Evolutionary conservation across 2,329 filamentous ascomycete species (phyloP).

Genomic region (Hawksworthiomyces lignivorus): DNA sequence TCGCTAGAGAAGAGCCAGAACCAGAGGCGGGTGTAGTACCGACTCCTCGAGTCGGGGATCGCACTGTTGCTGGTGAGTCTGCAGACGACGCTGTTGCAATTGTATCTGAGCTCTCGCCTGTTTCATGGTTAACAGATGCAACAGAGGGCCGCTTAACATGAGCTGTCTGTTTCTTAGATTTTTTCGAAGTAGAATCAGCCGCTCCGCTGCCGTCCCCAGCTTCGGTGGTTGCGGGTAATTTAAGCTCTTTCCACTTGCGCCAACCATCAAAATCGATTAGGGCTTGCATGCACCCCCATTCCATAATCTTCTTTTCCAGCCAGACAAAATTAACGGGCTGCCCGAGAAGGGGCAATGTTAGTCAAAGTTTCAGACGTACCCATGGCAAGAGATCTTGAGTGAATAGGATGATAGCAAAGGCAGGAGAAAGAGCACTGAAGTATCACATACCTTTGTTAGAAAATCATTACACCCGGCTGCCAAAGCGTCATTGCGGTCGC

Average conservation of each 20-base stretch:
- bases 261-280: constrained; percentile 98
- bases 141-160: constrained; percentile 8
- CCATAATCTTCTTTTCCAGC: constrained; percentile 95
- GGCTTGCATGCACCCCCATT: constrained; percentile 99
- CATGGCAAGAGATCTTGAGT: no score
- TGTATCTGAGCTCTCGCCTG: constrained; percentile 4
- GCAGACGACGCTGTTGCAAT: constrained; percentile 1
- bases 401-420: no score
- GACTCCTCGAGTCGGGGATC: not conserved
- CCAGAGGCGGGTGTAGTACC: constrained; percentile 1
- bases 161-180: constrained; percentile 1
- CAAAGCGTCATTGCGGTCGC: constrained; percentile 87
- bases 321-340: constrained; percentile 96
- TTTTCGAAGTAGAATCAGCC: not conserved
- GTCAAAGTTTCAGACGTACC: no score
- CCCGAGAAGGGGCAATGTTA: not conserved
- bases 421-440: not conserved
- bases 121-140: not conserved
- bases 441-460: constrained; percentile 79
- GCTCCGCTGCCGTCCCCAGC: not conserved
- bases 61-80: not conserved
- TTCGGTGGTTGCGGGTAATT: not conserved
- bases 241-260: constrained; percentile 91
- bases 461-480: constrained; percentile 98
- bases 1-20: no score